Evolutionary conservation across 495 filamentous ascomycete genomes (phyloP).

Genomic region (Talaromyces stipitatus): DNA sequence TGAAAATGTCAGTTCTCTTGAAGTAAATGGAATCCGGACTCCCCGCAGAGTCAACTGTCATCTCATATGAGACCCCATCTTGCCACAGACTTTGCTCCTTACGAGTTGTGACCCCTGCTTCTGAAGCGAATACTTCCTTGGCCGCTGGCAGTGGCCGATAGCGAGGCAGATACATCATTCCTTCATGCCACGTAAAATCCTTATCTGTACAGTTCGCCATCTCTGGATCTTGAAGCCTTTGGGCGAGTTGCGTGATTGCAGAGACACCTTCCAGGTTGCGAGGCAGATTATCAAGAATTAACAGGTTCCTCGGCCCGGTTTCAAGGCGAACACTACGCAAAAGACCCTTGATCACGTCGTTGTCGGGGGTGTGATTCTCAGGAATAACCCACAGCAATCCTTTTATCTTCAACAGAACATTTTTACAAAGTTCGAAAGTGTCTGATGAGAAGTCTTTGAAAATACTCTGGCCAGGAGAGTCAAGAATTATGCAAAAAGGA

Average conservation of each 20-base stretch:
- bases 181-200: slow-evolving; percentile 9
- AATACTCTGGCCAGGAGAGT: not conserved
- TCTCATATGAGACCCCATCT: too few species aligned
- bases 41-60: slow-evolving; percentile 30
- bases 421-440: slow-evolving; percentile 16
- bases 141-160: too few species aligned
- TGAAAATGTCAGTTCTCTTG: slow-evolving; percentile 8
- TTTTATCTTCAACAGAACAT: slow-evolving; percentile 5
- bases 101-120: slow-evolving; percentile 26
- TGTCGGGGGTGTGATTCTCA: too few species aligned
- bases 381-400: too few species aligned
- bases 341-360: too few species aligned
- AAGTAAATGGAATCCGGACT: slow-evolving; percentile 40
- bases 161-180: slow-evolving; percentile 9
- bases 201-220: too few species aligned
- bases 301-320: too few species aligned
- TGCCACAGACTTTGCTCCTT: slow-evolving; percentile 29
- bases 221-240: too few species aligned
- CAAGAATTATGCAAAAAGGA: not conserved
- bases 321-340: too few species aligned
- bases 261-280: too few species aligned
- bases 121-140: slow-evolving; percentile 8
- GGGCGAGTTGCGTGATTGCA: too few species aligned
- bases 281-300: too few species aligned
- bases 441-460: not conserved